phyloP scores from a whole-genome alignment of 495 filamentous ascomycete genomes.

The Cercophora scortea region DNA sequence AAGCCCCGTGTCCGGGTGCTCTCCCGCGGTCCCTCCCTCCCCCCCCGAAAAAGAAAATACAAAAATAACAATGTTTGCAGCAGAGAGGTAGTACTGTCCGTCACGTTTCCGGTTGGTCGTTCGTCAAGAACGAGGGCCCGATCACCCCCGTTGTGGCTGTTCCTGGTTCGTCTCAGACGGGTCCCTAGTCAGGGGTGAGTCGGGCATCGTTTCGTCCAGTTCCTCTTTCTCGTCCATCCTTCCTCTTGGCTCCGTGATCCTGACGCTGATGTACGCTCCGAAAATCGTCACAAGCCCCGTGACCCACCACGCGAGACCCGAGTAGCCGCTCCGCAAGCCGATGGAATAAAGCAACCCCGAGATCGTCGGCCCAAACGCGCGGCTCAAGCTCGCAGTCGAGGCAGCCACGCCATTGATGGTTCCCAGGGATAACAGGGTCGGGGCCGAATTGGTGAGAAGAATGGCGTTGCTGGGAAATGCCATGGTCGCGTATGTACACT shows the following conservation, averaged over 20 bases:
- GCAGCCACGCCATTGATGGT: constrained; percentile 90
- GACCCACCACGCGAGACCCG: constrained; percentile 88
- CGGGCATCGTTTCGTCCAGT: constrained; percentile 3
- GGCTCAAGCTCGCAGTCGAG: constrained; percentile 77
- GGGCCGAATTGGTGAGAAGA: constrained; percentile 75
- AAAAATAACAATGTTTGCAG: no score
- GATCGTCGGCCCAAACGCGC: constrained; percentile 81
- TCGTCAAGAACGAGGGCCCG: no score
- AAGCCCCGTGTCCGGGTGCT: no score
- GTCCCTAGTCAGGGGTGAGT: neutral
- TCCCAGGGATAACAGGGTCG: constrained; percentile 71
- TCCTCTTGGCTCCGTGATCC: constrained; percentile 38
- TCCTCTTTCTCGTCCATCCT: constrained; percentile 28
- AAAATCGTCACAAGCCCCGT: constrained; percentile 65
- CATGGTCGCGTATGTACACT: constrained; percentile 78
- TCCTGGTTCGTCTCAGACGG: neutral
- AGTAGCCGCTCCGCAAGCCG: constrained; percentile 70
- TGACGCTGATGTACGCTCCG: constrained; percentile 52
- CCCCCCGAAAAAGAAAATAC: no score
- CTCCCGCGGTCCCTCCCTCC: no score
- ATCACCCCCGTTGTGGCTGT: no score
- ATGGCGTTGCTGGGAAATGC: constrained; percentile 82
- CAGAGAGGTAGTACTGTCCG: no score
- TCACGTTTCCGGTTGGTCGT: no score
- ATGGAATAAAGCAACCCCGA: constrained; percentile 78